Evolutionary conservation across 345 rosid species (phyloP).

Genomic region (Salix suchowensis): DNA sequence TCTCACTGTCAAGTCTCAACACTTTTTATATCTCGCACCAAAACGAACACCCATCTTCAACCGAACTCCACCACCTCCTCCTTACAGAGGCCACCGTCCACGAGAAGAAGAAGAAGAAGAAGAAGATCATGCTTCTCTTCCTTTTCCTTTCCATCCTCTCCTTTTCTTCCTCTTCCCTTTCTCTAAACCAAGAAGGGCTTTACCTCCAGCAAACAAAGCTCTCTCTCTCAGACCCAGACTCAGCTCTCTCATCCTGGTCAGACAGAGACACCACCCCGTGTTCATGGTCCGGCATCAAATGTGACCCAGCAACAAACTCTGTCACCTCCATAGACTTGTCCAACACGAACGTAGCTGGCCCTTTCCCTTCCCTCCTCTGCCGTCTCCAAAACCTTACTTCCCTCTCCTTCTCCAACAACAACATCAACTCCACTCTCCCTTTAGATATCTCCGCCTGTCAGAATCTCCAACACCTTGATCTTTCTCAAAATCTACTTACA

Average conservation of each 20-base stretch:
- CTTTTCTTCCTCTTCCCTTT: slow-evolving; percentile 11
- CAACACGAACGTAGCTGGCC: slow-evolving; percentile 49
- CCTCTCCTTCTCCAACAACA: slow-evolving; percentile 58
- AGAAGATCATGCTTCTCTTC: slow-evolving; percentile 15
- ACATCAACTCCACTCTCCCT: slow-evolving; percentile 61
- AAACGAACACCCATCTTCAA: background rate
- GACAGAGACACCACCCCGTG: slow-evolving; percentile 49
- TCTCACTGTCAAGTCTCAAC: background rate
- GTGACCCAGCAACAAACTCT: slow-evolving; percentile 37
- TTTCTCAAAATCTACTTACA: slow-evolving; percentile 69
- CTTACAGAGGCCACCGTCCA: background rate
- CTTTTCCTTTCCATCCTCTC: slow-evolving; percentile 13
- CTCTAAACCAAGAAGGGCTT: slow-evolving; percentile 66
- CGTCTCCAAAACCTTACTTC: slow-evolving; percentile 50
- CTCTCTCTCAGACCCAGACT: slow-evolving; percentile 55
- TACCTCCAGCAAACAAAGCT: slow-evolving; percentile 44
- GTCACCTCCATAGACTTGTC: slow-evolving; percentile 71
- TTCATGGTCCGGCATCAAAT: slow-evolving; percentile 51
- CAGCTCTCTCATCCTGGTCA: slow-evolving; percentile 56
- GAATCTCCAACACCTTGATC: slow-evolving; percentile 61
- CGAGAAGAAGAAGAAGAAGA: too few species aligned
- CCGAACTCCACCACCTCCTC: background rate
- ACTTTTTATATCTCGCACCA: background rate
- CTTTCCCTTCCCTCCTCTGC: slow-evolving; percentile 73
- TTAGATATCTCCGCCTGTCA: slow-evolving; percentile 53